phyloP scores from a whole-genome alignment of 2,329 filamentous ascomycete species.

The Beauveria australis region DNA sequence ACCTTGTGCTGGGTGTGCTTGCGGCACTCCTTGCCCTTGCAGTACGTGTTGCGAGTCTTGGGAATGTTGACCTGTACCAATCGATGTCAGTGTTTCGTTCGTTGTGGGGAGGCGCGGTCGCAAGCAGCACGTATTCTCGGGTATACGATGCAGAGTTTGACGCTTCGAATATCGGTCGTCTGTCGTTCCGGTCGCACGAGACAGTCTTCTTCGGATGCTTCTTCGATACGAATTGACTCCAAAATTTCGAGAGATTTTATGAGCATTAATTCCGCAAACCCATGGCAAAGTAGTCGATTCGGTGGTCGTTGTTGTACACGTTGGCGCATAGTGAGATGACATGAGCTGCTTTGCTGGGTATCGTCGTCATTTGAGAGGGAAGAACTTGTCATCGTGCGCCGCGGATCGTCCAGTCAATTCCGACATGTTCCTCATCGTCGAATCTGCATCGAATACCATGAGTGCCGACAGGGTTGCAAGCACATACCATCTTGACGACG shows the following conservation, averaged over 20 bases:
- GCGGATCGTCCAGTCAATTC: conserved; percentile 15
- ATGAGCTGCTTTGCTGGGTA: background rate
- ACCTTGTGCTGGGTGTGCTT: conserved; percentile 90
- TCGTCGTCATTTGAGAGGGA: background rate
- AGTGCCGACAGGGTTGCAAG: background rate
- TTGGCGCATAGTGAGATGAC: background rate
- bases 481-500: conserved; percentile 43
- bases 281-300: background rate
- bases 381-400: conserved; percentile 25
- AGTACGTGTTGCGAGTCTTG: conserved; percentile 95
- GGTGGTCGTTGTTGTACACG: background rate
- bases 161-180: background rate
- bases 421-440: conserved; percentile 7
- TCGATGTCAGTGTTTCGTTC: conserved; percentile 20
- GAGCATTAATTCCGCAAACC: background rate
- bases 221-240: background rate
- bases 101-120: background rate
- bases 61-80: conserved; percentile 82
- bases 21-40: conserved; percentile 91
- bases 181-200: conserved; percentile 13
- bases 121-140: background rate
- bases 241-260: background rate
- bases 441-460: conserved; percentile 9
- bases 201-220: conserved; percentile 14
- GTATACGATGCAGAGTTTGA: conserved; percentile 8